Evolutionary conservation across 2,329 filamentous ascomycete species (phyloP), one percentile per base, ranked within the genome.

Genomic region (Sphaerulina musiva): DNA sequence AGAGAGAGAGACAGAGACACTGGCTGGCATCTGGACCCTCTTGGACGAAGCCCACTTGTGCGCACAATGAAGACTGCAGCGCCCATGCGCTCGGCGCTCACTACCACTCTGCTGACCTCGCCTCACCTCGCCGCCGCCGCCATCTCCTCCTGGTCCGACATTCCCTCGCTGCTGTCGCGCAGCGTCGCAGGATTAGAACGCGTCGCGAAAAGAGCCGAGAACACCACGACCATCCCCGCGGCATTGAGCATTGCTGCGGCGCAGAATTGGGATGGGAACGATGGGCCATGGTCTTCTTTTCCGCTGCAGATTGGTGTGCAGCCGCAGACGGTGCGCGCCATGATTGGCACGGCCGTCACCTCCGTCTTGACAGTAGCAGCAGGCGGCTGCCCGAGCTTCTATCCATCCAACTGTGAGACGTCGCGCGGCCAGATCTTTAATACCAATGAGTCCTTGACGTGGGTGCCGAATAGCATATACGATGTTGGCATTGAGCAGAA

Each of bases 391-490:
- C 64, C 66, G 5, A 46, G 45, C 8, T 59, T 48, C 42, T 64
- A 66, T 40, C 61, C 62, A n/a, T 48, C 50, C 23, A 55, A 66
- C 43, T 72, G 70, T 56, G 51, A 54, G 17, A 57, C 65, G 39
- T 53, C 57, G 43, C 63, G 70, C 4, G 70, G 70, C 3, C 53
- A 48, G 40, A 46, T 67, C 7, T 87, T 81, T 66, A 73, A 79
- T 53, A 70, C 74, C 6, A 72, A 70, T 11, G 65, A 73, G 41
- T 87, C 84, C 2, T 72, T 72, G 10, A 78, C 78, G 39, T 89
- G 84, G 83, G 70, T 74, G 14, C 60, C 78, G 1, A 74, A 85
- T 47, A 84, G 83, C 40, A 75, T 76, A 39, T 87, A 78, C 74
- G 73, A 80, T 58, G 73, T 86, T 38, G 82, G 80, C 45, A 72